Conservation (phyloP, 495 filamentous ascomycete species). For the Chaetomium tenue region DNA sequence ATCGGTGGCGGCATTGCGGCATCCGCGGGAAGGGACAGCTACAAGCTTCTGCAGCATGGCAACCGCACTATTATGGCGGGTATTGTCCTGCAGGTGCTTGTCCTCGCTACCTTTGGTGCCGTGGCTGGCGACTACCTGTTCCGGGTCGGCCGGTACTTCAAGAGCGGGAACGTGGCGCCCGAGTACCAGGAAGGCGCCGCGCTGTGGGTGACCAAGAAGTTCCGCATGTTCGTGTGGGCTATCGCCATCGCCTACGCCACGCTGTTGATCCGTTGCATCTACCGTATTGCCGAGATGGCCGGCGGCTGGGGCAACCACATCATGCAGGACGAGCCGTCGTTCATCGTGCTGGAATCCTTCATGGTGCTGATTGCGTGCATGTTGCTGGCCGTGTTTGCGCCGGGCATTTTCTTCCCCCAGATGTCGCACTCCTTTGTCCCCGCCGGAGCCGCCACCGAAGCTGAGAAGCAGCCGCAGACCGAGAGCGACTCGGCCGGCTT, state of each 20-base stretch:
- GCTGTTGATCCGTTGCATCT: conserved; percentile 66
- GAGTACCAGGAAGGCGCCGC: conserved; percentile 30
- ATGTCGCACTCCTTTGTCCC: conserved; percentile 31
- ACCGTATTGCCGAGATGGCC: conserved; percentile 66
- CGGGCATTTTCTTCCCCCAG: conserved; percentile 44
- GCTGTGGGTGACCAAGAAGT: conserved; percentile 42
- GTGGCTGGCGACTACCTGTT: conserved; percentile 51
- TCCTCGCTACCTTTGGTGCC: conserved; percentile 56
- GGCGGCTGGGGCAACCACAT: conserved; percentile 65
- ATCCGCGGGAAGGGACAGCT: conserved; percentile 42
- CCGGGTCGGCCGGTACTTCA: conserved; percentile 38
- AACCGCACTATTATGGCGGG: conserved; percentile 70
- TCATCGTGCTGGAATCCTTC: conserved; percentile 59
- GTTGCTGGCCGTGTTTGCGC: conserved; percentile 40
- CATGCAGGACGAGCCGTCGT: conserved; percentile 63
- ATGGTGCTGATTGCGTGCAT: conserved; percentile 41
- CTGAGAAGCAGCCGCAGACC: conserved; percentile 9
- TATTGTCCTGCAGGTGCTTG: conserved; percentile 66
- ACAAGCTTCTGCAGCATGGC: conserved; percentile 42
- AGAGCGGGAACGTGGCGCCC: conserved; percentile 34
- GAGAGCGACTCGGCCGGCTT: conserved; percentile 18
- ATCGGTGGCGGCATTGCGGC: conserved; percentile 64
- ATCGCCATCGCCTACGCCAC: conserved; percentile 56
- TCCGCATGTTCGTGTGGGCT: conserved; percentile 52
- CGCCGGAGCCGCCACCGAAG: neutral